Evolutionary conservation across 2,329 filamentous ascomycete genomes (phyloP).

Genomic region (Fusarium beomiforme): DNA sequence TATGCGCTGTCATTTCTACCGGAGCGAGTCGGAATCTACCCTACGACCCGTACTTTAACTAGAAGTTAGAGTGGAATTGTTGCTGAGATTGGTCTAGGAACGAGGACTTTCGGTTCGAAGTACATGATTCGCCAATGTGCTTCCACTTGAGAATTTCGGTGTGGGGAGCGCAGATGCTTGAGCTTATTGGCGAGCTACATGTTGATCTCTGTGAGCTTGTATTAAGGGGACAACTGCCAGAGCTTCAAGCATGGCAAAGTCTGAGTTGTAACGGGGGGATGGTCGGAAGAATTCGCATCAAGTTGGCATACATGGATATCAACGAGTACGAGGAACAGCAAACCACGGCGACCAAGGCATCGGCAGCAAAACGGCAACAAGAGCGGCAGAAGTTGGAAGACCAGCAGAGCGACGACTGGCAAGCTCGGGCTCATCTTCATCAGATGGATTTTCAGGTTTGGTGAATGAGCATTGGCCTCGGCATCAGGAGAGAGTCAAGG

Average conservation of each 20-base stretch:
- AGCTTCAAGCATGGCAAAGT: slow-evolving; percentile 36
- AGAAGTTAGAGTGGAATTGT: slow-evolving; percentile 10
- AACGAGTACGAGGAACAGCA: slow-evolving; percentile 36
- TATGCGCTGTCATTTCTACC: slow-evolving; percentile 7
- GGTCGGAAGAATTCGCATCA: slow-evolving; percentile 33
- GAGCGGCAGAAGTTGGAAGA: slow-evolving; percentile 26
- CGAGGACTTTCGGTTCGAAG: slow-evolving; percentile 40
- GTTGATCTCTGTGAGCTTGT: slow-evolving; percentile 40
- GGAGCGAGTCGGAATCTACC: background rate
- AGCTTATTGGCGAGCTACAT: slow-evolving; percentile 40
- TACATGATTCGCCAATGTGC: slow-evolving; percentile 42
- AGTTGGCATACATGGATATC: slow-evolving; percentile 30
- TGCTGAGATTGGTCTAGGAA: slow-evolving; percentile 38
- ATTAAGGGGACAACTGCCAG: slow-evolving; percentile 28
- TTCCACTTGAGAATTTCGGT: slow-evolving; percentile 40
- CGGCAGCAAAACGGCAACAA: slow-evolving; percentile 26
- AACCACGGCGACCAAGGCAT: slow-evolving; percentile 27
- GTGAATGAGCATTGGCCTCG: slow-evolving; percentile 17
- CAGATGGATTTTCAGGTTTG: slow-evolving; percentile 43
- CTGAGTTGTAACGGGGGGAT: slow-evolving; percentile 30
- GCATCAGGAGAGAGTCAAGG: slow-evolving; percentile 9
- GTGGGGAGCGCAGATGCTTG: slow-evolving; percentile 41
- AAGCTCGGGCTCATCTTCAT: slow-evolving; percentile 34
- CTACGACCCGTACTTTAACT: slow-evolving; percentile 9
- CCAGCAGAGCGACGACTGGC: slow-evolving; percentile 32